Evolutionary conservation across 192 early-diverging fungal genomes (phyloP).

Genomic region (Chytriomyces confervae): DNA sequence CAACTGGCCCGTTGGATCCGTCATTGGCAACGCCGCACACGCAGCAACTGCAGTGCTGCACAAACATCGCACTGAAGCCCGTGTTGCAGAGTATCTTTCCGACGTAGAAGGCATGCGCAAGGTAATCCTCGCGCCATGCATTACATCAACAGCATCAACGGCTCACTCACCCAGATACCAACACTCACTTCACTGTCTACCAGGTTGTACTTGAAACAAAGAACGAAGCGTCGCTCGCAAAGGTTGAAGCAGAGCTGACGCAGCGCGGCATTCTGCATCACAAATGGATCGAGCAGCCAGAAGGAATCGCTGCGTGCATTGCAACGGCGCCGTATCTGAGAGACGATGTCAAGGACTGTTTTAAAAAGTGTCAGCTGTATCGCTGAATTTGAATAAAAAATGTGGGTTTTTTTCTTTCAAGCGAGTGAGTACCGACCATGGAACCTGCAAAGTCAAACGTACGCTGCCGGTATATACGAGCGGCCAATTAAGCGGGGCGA

Average conservation of each 20-base stretch:
- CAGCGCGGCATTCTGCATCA: slow-evolving; percentile 25
- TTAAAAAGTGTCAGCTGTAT: slow-evolving; percentile 38
- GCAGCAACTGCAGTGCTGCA: slow-evolving; percentile 30
- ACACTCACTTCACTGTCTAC: not conserved
- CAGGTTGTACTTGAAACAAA: slow-evolving; percentile 27
- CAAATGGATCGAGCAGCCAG: slow-evolving; percentile 35
- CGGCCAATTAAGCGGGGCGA: no score
- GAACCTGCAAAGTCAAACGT: no score
- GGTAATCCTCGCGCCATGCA: slow-evolving; percentile 8
- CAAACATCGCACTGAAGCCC: slow-evolving; percentile 10
- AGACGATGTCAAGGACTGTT: slow-evolving; percentile 16
- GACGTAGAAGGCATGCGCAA: slow-evolving; percentile 28
- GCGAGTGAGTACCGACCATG: no score
- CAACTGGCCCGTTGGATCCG: slow-evolving; percentile 29
- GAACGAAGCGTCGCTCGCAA: slow-evolving; percentile 19
- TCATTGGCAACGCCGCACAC: slow-evolving; percentile 31
- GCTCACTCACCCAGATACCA: not conserved
- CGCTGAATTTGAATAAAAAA: slow-evolving; percentile 11
- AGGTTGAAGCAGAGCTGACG: slow-evolving; percentile 21
- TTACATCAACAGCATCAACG: not conserved
- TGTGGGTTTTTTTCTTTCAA: no score
- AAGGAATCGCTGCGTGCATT: slow-evolving; percentile 27
- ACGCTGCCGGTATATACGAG: no score
- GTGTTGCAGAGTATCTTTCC: slow-evolving; percentile 21
- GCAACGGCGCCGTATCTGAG: slow-evolving; percentile 27